A percentile compares a stretch with the other conserved stretches of the same genome.
Conservation (phyloP, 2,329 filamentous ascomycete species). For the Alternaria sp. region DNA sequence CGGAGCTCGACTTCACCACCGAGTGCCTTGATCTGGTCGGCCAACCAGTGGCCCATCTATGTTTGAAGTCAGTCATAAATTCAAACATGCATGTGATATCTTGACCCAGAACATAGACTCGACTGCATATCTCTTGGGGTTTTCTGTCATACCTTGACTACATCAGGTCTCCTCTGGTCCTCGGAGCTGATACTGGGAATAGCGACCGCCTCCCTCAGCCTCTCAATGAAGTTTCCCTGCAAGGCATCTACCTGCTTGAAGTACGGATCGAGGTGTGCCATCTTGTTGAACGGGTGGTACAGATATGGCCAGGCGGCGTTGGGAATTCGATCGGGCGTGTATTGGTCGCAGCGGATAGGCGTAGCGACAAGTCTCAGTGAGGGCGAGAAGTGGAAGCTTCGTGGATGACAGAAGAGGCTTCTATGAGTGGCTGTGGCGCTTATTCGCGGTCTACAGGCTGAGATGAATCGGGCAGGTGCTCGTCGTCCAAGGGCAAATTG, state of each 20-base stretch:
- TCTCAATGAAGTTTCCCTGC: constrained; percentile 83
- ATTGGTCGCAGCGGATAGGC: constrained; percentile 18
- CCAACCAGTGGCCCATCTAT: constrained; percentile 90
- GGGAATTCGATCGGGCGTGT: constrained; percentile 26
- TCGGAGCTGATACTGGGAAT: constrained; percentile 97
- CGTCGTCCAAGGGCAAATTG: constrained; percentile 16
- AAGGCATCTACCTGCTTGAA: constrained; percentile 90
- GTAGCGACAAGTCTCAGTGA: constrained; percentile 13
- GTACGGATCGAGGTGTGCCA: constrained; percentile 92
- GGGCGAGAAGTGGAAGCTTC: constrained; percentile 17
- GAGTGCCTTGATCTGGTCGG: constrained; percentile 78
- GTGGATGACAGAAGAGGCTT: constrained; percentile 8
- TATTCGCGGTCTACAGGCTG: constrained; percentile 38
- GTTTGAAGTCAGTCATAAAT: not conserved
- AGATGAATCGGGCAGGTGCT: constrained; percentile 41
- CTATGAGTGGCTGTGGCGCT: constrained; percentile 23
- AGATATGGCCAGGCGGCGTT: constrained; percentile 55
- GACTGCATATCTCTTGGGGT: not conserved
- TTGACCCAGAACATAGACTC: not conserved
- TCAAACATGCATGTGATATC: not conserved
- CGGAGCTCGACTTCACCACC: constrained; percentile 89
- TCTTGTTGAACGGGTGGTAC: constrained; percentile 58
- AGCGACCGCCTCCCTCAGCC: constrained; percentile 88
- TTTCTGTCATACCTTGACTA: constrained; percentile 68
- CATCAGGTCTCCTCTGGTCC: constrained; percentile 85